phyloP scores from a whole-genome alignment of 495 filamentous ascomycete species.

The Endocarpon pusillum region DNA sequence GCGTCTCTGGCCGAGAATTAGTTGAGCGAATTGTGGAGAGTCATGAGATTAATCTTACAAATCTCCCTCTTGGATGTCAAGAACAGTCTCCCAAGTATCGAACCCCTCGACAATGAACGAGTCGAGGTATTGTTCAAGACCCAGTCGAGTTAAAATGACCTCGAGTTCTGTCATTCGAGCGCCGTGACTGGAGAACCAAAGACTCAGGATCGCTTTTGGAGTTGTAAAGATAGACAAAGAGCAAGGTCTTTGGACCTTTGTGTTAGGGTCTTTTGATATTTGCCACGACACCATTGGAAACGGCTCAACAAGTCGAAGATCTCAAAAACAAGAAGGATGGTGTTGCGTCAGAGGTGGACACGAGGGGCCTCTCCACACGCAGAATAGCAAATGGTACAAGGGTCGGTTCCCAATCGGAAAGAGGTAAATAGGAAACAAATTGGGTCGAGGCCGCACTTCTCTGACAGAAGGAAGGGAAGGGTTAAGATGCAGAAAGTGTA shows the following conservation, averaged over 20 bases:
- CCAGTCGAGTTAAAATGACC: constrained; percentile 47
- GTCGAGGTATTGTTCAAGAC: constrained; percentile 54
- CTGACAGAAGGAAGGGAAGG: no score
- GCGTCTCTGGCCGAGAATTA: constrained; percentile 30
- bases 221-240: background rate
- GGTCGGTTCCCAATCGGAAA: no score
- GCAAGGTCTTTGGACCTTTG: no score
- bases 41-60: constrained; percentile 31
- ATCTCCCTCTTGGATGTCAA: constrained; percentile 68
- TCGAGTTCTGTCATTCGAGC: constrained; percentile 41
- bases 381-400: no score
- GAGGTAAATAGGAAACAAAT: no score
- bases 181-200: background rate
- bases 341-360: no score
- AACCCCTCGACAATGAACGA: constrained; percentile 57
- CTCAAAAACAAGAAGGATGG: background rate
- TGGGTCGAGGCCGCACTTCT: no score
- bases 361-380: no score
- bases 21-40: constrained; percentile 5
- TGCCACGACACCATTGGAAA: background rate
- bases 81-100: constrained; percentile 62
- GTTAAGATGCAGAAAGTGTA: no score
- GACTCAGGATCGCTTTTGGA: background rate
- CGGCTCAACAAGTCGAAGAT: background rate
- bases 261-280: background rate